phyloP scores from a whole-genome alignment of 1,139 yeast genomes.

The Ogataea hybrid region DNA sequence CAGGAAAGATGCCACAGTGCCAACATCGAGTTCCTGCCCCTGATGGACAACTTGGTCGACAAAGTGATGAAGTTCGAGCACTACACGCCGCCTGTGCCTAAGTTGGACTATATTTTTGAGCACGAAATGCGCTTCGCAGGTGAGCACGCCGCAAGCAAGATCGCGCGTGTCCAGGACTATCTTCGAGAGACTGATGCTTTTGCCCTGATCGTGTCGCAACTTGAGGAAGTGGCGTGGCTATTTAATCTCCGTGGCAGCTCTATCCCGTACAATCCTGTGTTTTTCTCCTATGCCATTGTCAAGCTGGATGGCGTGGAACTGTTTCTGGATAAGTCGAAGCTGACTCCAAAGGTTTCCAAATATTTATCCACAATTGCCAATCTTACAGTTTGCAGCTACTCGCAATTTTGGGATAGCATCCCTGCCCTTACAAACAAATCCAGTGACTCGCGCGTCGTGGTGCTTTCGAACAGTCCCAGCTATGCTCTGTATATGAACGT shows the following conservation, averaged over 20 bases:
- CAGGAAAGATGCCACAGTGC: conserved; percentile 34
- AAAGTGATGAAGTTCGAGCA: conserved; percentile 40
- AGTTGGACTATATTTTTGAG: conserved; percentile 36
- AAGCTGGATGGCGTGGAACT: conserved; percentile 34
- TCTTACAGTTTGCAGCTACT: conserved; percentile 39
- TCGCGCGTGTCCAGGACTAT: conserved; percentile 20
- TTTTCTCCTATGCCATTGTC: conserved; percentile 46
- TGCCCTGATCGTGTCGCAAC: conserved; percentile 38
- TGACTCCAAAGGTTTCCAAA: conserved; percentile 25
- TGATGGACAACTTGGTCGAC: conserved; percentile 46
- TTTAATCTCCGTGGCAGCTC: conserved; percentile 52
- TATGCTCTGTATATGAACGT: conserved; percentile 50
- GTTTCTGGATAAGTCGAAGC: conserved; percentile 40
- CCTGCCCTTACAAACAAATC: conserved; percentile 27
- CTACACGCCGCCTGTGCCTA: conserved; percentile 40
- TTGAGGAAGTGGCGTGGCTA: conserved; percentile 58
- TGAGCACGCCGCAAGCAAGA: conserved; percentile 38
- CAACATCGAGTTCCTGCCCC: conserved; percentile 42
- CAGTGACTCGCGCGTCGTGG: conserved; percentile 31
- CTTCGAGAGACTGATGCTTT: conserved; percentile 20
- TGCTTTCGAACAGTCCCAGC: conserved; percentile 42
- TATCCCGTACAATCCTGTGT: conserved; percentile 48
- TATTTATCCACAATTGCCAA: conserved; percentile 34
- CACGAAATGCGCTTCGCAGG: conserved; percentile 45
- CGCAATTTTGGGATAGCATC: conserved; percentile 44